Percentiles rank a stretch among this genome's conserved stretches.
phyloP scores from a whole-genome alignment of 2,329 filamentous ascomycete genomes.

The Scedosporium aurantiacum region DNA sequence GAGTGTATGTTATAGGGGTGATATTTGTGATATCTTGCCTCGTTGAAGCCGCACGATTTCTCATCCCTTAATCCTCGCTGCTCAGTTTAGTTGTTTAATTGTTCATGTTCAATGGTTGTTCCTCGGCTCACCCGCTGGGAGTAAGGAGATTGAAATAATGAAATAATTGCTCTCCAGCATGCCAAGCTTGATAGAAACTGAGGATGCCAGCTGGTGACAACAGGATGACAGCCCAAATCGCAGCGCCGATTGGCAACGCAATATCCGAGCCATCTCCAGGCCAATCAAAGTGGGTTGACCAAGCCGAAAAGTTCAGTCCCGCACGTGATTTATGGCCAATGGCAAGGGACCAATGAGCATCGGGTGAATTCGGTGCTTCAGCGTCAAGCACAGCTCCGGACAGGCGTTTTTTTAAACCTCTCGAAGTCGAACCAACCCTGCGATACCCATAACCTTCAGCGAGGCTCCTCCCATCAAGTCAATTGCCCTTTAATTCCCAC shows the following conservation, averaged over 20 bases:
- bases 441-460: slow-evolving; percentile 3
- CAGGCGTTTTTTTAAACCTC: slow-evolving; percentile 7
- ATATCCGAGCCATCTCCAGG: background rate
- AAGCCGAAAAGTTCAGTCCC: slow-evolving; percentile 2
- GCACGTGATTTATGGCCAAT: slow-evolving; percentile 10
- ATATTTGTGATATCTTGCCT: too few relatives aligned
- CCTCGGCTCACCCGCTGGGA: background rate
- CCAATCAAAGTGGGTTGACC: slow-evolving; percentile 3
- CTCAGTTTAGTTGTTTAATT: background rate
- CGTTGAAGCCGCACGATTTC: too few relatives aligned
- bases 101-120: background rate
- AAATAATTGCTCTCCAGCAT: background rate
- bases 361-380: slow-evolving; percentile 13
- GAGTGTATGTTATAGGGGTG: too few relatives aligned
- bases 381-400: slow-evolving; percentile 6
- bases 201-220: background rate
- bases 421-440: slow-evolving; percentile 3
- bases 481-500: slow-evolving; percentile 6
- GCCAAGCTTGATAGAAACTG: background rate
- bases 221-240: background rate
- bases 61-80: too few relatives aligned
- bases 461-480: background rate
- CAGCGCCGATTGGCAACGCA: too few relatives aligned
- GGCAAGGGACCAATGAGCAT: slow-evolving; percentile 11
- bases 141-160: background rate